A percentile compares a stretch with the other conserved stretches of the same genome.
Evolutionary conservation across 805 yeast species (phyloP).

Genomic region (Ogataea thermomethanolica): DNA sequence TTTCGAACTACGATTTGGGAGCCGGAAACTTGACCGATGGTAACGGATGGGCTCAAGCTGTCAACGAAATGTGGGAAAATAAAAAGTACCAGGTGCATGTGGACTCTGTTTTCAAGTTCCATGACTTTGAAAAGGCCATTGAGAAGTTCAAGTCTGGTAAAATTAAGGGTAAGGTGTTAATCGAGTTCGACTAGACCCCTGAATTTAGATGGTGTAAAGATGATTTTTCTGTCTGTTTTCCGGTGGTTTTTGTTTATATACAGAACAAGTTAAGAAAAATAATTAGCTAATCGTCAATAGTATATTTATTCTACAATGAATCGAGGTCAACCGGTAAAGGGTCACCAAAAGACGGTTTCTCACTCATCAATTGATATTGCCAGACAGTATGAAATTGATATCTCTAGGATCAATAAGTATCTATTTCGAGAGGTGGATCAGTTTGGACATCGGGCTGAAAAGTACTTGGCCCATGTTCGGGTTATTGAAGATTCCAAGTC

Average conservation of each 20-base stretch:
- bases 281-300: not conserved
- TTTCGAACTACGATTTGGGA: constrained; percentile 11
- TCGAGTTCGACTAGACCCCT: constrained; percentile 22
- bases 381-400: constrained; percentile 55
- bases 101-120: constrained; percentile 51
- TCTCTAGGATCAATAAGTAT: constrained; percentile 42
- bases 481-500: constrained; percentile 70
- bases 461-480: constrained; percentile 72
- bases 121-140: constrained; percentile 49
- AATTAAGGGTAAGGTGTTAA: constrained; percentile 68
- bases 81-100: constrained; percentile 44
- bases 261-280: constrained; percentile 7
- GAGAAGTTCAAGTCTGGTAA: constrained; percentile 42
- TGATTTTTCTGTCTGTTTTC: constrained; percentile 1
- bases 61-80: constrained; percentile 43
- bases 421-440: constrained; percentile 48
- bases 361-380: constrained; percentile 41
- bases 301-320: constrained; percentile 1
- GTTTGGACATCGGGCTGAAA: constrained; percentile 44
- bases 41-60: constrained; percentile 24
- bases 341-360: constrained; percentile 17
- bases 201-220: constrained; percentile 5
- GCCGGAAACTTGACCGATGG: constrained; percentile 7
- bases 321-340: constrained; percentile 3
- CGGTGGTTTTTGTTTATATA: not conserved